Evolutionary conservation across 805 yeast genomes (phyloP).

Genomic region (Candida ulmi): DNA sequence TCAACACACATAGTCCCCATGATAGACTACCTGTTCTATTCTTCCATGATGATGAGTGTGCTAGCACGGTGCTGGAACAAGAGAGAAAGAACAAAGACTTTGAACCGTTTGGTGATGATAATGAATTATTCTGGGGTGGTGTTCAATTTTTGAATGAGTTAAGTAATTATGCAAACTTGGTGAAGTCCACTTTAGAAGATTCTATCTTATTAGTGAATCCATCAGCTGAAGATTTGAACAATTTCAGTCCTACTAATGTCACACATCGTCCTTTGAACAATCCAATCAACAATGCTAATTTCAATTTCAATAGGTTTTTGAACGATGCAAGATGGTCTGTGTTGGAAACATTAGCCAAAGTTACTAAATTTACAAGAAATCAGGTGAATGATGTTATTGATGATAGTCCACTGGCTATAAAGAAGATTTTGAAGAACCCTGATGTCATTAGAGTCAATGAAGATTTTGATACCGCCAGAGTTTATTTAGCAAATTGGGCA

Average conservation of each 20-base stretch:
- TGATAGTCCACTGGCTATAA: conserved; percentile 48
- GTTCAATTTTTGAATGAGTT: conserved; percentile 60
- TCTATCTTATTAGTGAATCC: conserved; percentile 78
- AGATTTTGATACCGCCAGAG: conserved; percentile 89
- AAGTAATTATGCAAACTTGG: conserved; percentile 51
- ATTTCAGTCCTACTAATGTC: conserved; percentile 25
- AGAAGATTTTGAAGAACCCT: conserved; percentile 61
- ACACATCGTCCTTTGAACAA: conserved; percentile 6
- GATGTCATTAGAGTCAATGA: conserved; percentile 78
- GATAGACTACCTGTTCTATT: conserved; percentile 77
- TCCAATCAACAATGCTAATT: conserved; percentile 13
- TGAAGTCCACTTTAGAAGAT: conserved; percentile 65
- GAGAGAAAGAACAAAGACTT: conserved; percentile 56
- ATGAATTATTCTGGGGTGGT: conserved; percentile 87
- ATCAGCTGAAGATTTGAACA: conserved; percentile 38
- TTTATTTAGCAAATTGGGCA: conserved; percentile 96
- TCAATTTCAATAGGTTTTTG: conserved; percentile 41
- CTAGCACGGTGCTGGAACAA: conserved; percentile 63
- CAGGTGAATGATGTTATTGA: conserved; percentile 58
- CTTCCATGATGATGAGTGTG: conserved; percentile 86
- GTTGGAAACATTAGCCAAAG: conserved; percentile 76
- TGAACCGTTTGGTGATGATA: conserved; percentile 61
- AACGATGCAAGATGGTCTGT: conserved; percentile 81
- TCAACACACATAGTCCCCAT: conserved; percentile 56
- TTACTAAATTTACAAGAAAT: conserved; percentile 50